These are phyloP conservation scores for Vararia minispora DNA, from an alignment of 768 basidiomycete genomes.

Conservation along the genomic window DNA sequence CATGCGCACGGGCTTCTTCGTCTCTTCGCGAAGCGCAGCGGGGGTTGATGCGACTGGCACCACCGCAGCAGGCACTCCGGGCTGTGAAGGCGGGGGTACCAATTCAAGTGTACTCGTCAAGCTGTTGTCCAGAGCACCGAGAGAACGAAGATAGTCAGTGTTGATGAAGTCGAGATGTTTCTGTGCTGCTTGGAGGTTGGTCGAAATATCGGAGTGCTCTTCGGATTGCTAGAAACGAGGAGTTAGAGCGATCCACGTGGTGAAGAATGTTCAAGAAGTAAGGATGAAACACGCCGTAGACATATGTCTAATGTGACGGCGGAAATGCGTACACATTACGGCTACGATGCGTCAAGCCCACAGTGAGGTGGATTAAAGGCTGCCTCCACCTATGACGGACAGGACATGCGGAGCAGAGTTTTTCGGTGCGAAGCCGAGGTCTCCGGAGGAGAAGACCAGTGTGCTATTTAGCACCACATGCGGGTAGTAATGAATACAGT, in stretches of 20 bases:
- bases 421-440: too few species aligned
- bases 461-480: too few species aligned
- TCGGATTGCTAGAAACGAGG: slow-evolving; percentile 53
- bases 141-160: slow-evolving; percentile 49
- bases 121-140: slow-evolving; percentile 47
- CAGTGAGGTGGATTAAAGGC: too few species aligned
- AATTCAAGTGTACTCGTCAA: slow-evolving; percentile 47
- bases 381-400: too few species aligned
- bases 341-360: too few species aligned
- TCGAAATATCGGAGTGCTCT: slow-evolving; percentile 79
- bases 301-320: not conserved
- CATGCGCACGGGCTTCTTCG: slow-evolving; percentile 35
- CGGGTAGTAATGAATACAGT: too few species aligned
- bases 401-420: too few species aligned
- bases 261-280: too few species aligned
- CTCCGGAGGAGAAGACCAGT: too few species aligned
- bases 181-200: slow-evolving; percentile 75
- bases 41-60: slow-evolving; percentile 20
- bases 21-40: slow-evolving; percentile 18
- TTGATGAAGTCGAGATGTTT: slow-evolving; percentile 78
- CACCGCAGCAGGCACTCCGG: slow-evolving; percentile 20
- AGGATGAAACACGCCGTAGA: slow-evolving; percentile 1
- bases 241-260: too few species aligned
- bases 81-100: slow-evolving; percentile 43
- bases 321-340: too few species aligned